These are phyloP conservation scores for Rhynchospora pubera DNA, from an alignment of 176 grass and related monocot genomes.

Conservation along the genomic window DNA sequence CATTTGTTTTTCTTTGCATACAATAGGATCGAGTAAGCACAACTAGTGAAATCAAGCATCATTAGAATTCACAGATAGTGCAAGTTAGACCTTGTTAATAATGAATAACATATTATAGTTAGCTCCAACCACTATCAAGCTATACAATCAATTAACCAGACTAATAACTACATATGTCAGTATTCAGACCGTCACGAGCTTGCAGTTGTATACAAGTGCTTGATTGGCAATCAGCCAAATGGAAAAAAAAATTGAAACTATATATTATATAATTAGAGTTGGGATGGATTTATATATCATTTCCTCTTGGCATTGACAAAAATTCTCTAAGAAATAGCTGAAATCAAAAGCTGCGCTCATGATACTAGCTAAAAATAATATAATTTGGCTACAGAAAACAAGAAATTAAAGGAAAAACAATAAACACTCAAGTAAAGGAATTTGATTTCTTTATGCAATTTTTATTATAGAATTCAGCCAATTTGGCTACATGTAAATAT, in stretches of 20 bases:
- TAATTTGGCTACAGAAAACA: background rate
- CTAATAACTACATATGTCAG: no score
- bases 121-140: no score
- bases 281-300: background rate
- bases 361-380: background rate
- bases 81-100: background rate
- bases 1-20: no score
- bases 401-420: background rate
- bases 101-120: no score
- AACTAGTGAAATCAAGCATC: background rate
- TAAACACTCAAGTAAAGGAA: background rate
- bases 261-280: background rate
- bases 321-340: background rate
- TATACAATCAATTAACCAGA: no score
- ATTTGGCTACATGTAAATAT: background rate
- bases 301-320: background rate
- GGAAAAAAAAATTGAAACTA: background rate
- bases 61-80: background rate
- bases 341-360: background rate
- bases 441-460: background rate
- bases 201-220: no score
- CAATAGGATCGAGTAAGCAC: no score
- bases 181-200: no score
- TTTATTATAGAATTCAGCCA: slow-evolving; percentile 3
- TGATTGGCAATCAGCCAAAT: background rate